Percentiles rank a stretch among this genome's conserved stretches.
These are phyloP conservation scores for Ambrosiella cleistominuta DNA, from an alignment of 2,329 filamentous ascomycete genomes.

Conservation along the genomic window DNA sequence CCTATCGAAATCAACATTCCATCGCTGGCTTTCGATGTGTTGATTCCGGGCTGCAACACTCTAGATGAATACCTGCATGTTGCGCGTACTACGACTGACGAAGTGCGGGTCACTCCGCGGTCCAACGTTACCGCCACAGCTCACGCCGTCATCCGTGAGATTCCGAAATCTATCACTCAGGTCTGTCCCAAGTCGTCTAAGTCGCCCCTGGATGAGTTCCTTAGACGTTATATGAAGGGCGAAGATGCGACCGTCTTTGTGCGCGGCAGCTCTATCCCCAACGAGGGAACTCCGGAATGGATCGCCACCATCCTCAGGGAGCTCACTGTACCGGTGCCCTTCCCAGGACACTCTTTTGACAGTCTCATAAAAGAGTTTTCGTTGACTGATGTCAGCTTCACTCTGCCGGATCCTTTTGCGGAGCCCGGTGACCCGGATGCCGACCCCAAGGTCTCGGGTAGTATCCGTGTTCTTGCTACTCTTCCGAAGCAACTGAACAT, in stretches of 20 bases:
- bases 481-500: conserved; percentile 80
- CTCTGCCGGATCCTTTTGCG: conserved; percentile 62
- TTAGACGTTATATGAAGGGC: conserved; percentile 68
- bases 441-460: conserved; percentile 65
- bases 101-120: conserved; percentile 49
- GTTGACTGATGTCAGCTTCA: conserved; percentile 69
- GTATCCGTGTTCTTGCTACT: conserved; percentile 59
- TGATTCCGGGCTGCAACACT: conserved; percentile 64
- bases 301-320: conserved; percentile 62
- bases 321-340: conserved; percentile 66
- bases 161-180: conserved; percentile 56
- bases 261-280: conserved; percentile 53
- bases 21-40: conserved; percentile 63
- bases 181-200: conserved; percentile 59
- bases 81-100: conserved; percentile 54
- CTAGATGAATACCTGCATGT: conserved; percentile 59
- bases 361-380: conserved; percentile 78
- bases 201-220: conserved; percentile 69
- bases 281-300: conserved; percentile 57
- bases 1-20: conserved; percentile 63
- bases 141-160: conserved; percentile 50
- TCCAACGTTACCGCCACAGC: conserved; percentile 51
- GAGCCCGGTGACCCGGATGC: conserved; percentile 56
- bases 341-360: conserved; percentile 67
- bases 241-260: conserved; percentile 65